These are phyloP conservation scores for Ensete ventricosum DNA, from an alignment of 176 grass and related monocot species.

Conservation along the genomic window DNA sequence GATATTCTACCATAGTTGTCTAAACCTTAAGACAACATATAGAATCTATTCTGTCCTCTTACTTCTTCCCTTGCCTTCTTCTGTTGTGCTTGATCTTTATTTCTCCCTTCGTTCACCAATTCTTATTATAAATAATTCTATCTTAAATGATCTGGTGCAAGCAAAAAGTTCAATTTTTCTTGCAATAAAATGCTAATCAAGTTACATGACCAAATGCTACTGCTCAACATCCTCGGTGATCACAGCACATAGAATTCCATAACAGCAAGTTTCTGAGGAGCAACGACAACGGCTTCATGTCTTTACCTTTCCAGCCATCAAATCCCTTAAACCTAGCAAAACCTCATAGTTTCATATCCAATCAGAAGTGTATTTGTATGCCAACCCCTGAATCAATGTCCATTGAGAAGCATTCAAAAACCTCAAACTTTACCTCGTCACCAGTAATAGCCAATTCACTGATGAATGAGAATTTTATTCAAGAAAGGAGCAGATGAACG, in stretches of 20 bases:
- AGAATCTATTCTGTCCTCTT: neutral
- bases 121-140: neutral
- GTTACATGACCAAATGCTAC: neutral
- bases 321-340: neutral
- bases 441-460: neutral
- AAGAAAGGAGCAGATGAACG: neutral
- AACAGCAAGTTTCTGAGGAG: neutral
- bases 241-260: neutral
- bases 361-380: neutral
- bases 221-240: neutral
- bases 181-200: neutral
- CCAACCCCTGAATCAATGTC: neutral
- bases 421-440: neutral
- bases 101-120: neutral
- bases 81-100: neutral
- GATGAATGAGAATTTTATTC: neutral
- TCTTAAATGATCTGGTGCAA: neutral
- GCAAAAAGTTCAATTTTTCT: neutral
- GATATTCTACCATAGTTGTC: too few relatives aligned
- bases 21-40: neutral
- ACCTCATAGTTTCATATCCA: neutral
- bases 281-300: neutral
- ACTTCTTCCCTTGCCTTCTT: neutral
- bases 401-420: neutral
- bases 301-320: neutral